Evolutionary conservation across 306 rosid species (phyloP).

Genomic region (Cyclanthera cordifolia): DNA sequence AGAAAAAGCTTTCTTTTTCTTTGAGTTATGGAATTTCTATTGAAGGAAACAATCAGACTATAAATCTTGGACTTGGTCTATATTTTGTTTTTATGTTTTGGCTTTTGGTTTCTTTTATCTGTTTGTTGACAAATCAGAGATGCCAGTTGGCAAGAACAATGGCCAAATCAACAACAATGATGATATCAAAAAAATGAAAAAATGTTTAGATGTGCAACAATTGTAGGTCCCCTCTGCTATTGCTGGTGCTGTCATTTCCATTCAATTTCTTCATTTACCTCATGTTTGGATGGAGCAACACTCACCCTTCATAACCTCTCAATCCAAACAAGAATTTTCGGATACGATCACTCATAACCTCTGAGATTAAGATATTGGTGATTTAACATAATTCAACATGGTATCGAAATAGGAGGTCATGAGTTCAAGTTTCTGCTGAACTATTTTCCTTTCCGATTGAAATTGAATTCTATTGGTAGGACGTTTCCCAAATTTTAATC

Average conservation of each 20-base stretch:
- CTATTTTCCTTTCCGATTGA: too few relatives aligned
- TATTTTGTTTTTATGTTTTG: constrained; percentile 54
- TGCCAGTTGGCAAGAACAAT: constrained; percentile 81
- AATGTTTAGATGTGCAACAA: not conserved
- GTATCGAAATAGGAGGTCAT: too few relatives aligned
- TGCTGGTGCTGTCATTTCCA: constrained; percentile 14
- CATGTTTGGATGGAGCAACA: too few relatives aligned
- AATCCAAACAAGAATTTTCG: too few relatives aligned
- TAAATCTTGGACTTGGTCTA: constrained; percentile 45
- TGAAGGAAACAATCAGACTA: constrained; percentile 36
- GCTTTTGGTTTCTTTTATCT: constrained; percentile 40
- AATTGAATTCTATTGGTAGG: too few relatives aligned
- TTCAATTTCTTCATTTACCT: too few relatives aligned
- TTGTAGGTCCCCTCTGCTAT: constrained; percentile 5
- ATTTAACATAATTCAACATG: too few relatives aligned
- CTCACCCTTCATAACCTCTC: too few relatives aligned
- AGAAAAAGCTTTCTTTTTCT: not conserved
- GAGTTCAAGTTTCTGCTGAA: too few relatives aligned
- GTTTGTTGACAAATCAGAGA: constrained; percentile 33
- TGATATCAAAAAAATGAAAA: constrained; percentile 4
- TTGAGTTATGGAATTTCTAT: not conserved
- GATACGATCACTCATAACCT: too few relatives aligned
- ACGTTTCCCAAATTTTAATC: too few relatives aligned
- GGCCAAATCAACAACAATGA: constrained; percentile 13
- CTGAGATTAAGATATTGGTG: too few relatives aligned